A percentile compares a stretch with the other conserved stretches of the same genome.
These are phyloP conservation scores for Lantana camara DNA, from an alignment of 257 asterid genomes.

Conservation along the genomic window DNA sequence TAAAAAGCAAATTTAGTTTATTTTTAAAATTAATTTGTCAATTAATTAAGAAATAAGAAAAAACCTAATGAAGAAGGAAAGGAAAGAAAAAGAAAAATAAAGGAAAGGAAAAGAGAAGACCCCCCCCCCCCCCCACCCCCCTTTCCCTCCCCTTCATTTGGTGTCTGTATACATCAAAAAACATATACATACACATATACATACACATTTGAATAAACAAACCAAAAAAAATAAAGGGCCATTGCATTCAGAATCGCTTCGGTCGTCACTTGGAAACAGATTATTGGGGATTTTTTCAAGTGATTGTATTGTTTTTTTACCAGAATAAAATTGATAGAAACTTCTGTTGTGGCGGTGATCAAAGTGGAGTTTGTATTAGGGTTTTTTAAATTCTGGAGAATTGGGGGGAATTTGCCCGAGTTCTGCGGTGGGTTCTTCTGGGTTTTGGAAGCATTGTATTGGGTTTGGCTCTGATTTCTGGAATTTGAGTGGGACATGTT, in stretches of 20 bases:
- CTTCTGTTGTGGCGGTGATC: slow-evolving; percentile 55
- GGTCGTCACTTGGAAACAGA: slow-evolving; percentile 44
- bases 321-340: slow-evolving; percentile 15
- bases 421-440: slow-evolving; percentile 45
- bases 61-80: neutral
- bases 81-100: slow-evolving; percentile 14
- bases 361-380: slow-evolving; percentile 52
- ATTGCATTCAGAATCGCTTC: slow-evolving; percentile 50
- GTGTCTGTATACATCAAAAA: slow-evolving; percentile 33
- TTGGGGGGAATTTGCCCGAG: slow-evolving; percentile 36
- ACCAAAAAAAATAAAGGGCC: slow-evolving; percentile 23
- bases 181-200: slow-evolving; percentile 41
- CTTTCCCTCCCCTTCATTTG: slow-evolving; percentile 17
- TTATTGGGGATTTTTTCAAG: slow-evolving; percentile 31
- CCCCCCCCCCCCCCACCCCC: slow-evolving; percentile 20
- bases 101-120: slow-evolving; percentile 23
- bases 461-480: slow-evolving; percentile 41
- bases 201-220: slow-evolving; percentile 32
- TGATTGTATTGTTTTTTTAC: slow-evolving; percentile 12
- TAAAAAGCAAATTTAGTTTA: too few relatives aligned
- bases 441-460: slow-evolving; percentile 44
- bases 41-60: neutral
- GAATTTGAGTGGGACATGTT: slow-evolving; percentile 53
- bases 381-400: slow-evolving; percentile 40
- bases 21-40: neutral